Evolutionary conservation across 2,329 filamentous ascomycete species (phyloP).

Genomic region (Aureobasidium subglaciale): DNA sequence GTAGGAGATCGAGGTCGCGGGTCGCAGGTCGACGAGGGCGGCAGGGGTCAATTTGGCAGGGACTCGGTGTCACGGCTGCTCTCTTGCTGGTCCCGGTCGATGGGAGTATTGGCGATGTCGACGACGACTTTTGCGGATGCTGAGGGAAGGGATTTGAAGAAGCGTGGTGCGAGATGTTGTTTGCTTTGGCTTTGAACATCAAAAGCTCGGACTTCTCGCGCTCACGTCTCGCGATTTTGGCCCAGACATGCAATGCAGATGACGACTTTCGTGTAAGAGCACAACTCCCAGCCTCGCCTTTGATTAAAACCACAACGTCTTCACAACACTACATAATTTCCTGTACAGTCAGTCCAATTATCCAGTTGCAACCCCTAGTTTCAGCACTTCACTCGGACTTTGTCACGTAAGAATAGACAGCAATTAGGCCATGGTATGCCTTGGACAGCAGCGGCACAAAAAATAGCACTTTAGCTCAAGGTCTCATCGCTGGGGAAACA

Average conservation of each 20-base stretch:
- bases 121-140: constrained; percentile 7
- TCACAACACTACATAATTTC: constrained; percentile 12
- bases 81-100: neutral
- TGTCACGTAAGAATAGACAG: neutral
- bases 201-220: constrained; percentile 9
- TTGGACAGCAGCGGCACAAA: neutral
- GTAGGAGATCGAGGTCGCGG: neutral
- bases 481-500: constrained; percentile 7
- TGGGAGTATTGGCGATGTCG: neutral
- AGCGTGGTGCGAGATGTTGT: constrained; percentile 7
- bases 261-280: neutral
- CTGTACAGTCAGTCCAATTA: neutral
- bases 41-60: constrained; percentile 8
- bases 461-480: constrained; percentile 2
- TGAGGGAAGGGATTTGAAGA: constrained; percentile 13
- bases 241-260: constrained; percentile 1
- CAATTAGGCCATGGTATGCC: neutral
- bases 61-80: neutral
- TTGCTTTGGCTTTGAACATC: constrained; percentile 14
- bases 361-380: neutral
- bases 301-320: neutral
- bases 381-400: neutral
- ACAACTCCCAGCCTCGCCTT: constrained; percentile 8
- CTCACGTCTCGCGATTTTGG: constrained; percentile 10
- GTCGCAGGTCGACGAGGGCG: neutral